Evolutionary conservation across 2,329 filamentous ascomycete genomes (phyloP), one percentile per base, ranked within the genome.

Genomic region (Claviceps sp.): DNA sequence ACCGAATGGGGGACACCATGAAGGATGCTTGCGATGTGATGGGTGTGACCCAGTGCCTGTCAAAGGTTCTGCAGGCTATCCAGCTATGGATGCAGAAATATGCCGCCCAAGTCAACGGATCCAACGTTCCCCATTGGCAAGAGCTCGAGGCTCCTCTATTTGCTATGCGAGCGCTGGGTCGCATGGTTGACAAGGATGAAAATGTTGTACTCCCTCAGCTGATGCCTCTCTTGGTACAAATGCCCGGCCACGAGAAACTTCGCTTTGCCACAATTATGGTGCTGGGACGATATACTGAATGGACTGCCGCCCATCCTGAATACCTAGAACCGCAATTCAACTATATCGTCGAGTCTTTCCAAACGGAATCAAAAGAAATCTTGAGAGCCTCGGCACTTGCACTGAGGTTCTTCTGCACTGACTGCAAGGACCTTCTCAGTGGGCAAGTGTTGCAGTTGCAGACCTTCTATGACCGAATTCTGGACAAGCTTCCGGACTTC

Each of bases 211-310:
- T 98, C 42, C 87, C 89, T 3, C 87, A 91, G 62, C 82, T 98
- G 16, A 95, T 98, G 71, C 90, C 90, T 17, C 75, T 98, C 52
- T 82, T 98, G 56, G 88, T 95, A 11, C 87, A 94, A 63, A 95
- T 98, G 54, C 93, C 93, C 0, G 84, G 87, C 62, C 93, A 98
- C 61, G 88, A 97, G 68, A 98, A 97, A 72, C 79, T 98, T n/a
- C 88, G 90, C 7, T 98, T 98, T 68, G 91, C 95, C 56, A 91
- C 91, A 5, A 95, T 97, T 62, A 96, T 98, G 89, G 90, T 94
- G 3, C 78, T 98, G 22, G 93, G 89, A 39, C 80, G 93, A 55
- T 98, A 98, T 64, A 98, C 94, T 0, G 91, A 97, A 67, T 98
- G 93, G 93, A 98, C 94, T 0, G 82, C 93, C 5, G 83, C 88